These are phyloP conservation scores for Helicostylum pulchrum DNA, from an alignment of 192 early-diverging fungal genomes.

Conservation along the genomic window DNA sequence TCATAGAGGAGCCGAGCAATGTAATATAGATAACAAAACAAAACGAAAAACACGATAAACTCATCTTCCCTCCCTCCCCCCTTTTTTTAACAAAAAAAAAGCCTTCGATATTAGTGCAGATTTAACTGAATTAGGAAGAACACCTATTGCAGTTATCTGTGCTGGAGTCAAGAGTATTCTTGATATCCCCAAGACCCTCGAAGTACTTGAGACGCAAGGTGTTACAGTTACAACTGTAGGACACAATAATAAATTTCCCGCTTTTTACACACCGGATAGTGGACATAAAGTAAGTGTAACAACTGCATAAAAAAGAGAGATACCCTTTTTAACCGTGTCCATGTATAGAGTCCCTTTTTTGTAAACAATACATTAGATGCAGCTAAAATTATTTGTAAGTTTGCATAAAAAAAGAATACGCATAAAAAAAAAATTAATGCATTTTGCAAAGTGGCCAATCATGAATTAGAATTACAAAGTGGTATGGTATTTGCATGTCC, in stretches of 20 bases:
- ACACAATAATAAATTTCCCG: constrained; percentile 63
- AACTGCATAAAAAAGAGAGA: not conserved
- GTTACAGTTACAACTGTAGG: constrained; percentile 86
- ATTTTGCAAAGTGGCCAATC: constrained; percentile 47
- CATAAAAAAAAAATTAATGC: not conserved
- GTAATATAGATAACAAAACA: constrained; percentile 27
- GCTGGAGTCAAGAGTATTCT: constrained; percentile 97
- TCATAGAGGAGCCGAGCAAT: constrained; percentile 75
- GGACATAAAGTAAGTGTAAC: constrained; percentile 52
- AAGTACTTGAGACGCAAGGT: constrained; percentile 90
- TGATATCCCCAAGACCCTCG: constrained; percentile 88
- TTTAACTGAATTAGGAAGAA: constrained; percentile 84
- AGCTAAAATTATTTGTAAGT: constrained; percentile 39
- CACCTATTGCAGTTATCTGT: constrained; percentile 93
- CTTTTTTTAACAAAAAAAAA: constrained; percentile 8
- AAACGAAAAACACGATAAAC: not conserved
- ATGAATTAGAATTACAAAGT: constrained; percentile 60
- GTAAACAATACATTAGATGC: constrained; percentile 39
- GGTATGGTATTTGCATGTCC: constrained; percentile 90
- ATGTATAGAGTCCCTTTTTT: constrained; percentile 39
- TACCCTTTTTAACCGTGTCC: not conserved
- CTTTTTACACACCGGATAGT: constrained; percentile 83
- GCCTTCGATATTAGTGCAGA: constrained; percentile 91
- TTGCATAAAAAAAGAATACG: not conserved
- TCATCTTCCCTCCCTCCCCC: no score